These are phyloP conservation scores for Linnemannia elongata DNA, from an alignment of 192 early-diverging fungal species.

Conservation along the genomic window DNA sequence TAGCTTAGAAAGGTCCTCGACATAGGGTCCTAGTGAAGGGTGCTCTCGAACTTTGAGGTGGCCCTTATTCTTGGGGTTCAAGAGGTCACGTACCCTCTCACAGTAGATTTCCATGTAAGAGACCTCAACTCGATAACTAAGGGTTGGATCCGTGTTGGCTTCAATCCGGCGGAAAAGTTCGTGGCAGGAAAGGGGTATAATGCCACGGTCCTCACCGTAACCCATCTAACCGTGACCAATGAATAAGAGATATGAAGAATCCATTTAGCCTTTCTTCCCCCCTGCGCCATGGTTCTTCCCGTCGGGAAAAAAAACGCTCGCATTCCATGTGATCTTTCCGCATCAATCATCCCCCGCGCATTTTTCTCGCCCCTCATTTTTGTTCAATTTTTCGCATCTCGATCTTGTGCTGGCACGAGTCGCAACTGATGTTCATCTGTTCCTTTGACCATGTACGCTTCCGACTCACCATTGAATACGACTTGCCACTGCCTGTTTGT, in stretches of 20 bases:
- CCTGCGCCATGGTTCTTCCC: conserved; percentile 7
- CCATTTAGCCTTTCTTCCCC: background rate
- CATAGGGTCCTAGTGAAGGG: conserved; percentile 86
- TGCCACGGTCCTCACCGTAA: conserved; percentile 81
- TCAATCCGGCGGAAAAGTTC: conserved; percentile 81
- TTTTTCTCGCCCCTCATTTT: background rate
- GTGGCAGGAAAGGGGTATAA: conserved; percentile 89
- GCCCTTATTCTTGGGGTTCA: conserved; percentile 82
- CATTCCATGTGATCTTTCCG: background rate
- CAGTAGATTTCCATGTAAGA: conserved; percentile 96
- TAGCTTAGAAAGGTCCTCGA: conserved; percentile 91
- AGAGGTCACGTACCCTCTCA: conserved; percentile 84
- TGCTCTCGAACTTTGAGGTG: conserved; percentile 87
- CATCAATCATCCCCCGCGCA: background rate
- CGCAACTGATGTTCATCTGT: background rate
- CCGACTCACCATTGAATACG: conserved; percentile 70
- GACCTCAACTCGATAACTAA: conserved; percentile 79
- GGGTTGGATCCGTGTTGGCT: conserved; percentile 50
- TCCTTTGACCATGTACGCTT: background rate
- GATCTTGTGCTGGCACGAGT: background rate
- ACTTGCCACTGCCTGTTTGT: conserved; percentile 86
- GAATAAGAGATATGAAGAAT: background rate
- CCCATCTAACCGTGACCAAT: conserved; percentile 65
- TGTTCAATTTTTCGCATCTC: background rate
- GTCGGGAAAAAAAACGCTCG: background rate